Percentiles rank a stretch among this genome's conserved stretches.
Evolutionary conservation across 2,329 filamentous ascomycete species (phyloP).

Genomic region (Aureobasidium sp.): DNA sequence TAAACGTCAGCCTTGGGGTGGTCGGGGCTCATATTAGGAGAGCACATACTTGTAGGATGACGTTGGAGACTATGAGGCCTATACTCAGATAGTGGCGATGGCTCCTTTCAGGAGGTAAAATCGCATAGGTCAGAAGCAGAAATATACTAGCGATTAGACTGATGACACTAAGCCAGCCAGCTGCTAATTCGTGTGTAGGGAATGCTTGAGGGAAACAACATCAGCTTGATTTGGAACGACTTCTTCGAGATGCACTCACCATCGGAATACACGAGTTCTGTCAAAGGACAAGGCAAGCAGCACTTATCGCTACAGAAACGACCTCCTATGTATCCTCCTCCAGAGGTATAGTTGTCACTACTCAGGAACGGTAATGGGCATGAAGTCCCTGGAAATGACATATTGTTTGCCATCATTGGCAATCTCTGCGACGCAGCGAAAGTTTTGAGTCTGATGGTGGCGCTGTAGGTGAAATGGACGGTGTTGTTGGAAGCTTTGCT

Average conservation of each 20-base stretch:
- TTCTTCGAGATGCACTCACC: conserved; percentile 27
- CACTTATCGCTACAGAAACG: conserved; percentile 57
- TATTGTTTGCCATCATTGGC: neutral
- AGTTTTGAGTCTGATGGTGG: neutral
- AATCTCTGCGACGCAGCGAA: neutral
- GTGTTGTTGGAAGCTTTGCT: neutral
- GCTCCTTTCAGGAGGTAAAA: conserved; percentile 77
- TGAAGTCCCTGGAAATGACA: neutral
- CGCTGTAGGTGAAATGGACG: neutral
- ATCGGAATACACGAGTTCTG: conserved; percentile 60
- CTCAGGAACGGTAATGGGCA: conserved; percentile 19
- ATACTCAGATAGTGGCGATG: conserved; percentile 81
- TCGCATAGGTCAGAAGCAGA: conserved; percentile 66
- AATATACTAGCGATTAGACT: conserved; percentile 64
- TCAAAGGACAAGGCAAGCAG: conserved; percentile 77
- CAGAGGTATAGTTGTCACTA: conserved; percentile 14
- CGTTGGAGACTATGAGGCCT: conserved; percentile 62
- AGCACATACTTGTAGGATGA: conserved; percentile 65
- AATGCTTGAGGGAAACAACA: conserved; percentile 15
- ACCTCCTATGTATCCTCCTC: conserved; percentile 31
- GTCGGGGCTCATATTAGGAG: neutral
- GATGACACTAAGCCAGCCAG: conserved; percentile 71
- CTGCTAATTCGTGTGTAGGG: conserved; percentile 45
- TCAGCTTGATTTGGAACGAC: neutral
- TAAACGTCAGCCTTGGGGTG: neutral